Base-by-base conservation (phyloP, 2,329 filamentous ascomycete genomes). In the Bimuria novae-zelandiae region DNA sequence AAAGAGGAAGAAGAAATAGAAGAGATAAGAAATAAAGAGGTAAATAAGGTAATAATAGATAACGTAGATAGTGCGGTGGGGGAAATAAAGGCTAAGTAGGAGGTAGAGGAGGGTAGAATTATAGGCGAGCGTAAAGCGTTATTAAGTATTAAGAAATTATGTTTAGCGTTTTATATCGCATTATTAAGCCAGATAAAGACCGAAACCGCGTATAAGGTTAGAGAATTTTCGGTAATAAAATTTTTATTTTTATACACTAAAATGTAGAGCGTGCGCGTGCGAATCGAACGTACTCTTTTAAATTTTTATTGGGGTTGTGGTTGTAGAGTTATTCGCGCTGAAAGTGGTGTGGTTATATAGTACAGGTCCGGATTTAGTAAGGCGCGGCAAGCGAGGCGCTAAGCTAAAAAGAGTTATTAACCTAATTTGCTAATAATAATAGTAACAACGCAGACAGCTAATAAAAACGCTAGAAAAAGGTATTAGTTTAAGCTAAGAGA, bases 291-390 rank as follows among this genome's bases (percentile, higher is more conserved):
- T 22, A 41, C n/a, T 49, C 17, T 49, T 49, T 29, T 21, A 14
- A 41, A 42, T 17, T 30, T 41, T 41, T 11, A 21, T 41, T 41
- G 29, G 30, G 21, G 36, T 16, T 17, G 21, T 49, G 21, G 46
- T 49, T 49, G 46, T 49, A n/a, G 46, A 49, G 46, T 42, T 49
- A 49, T 49, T 49, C 17, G n/a, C 22, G 36, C 12, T 42, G 25
- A 49, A 49, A 21, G 36, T 49, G 8, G 36, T 49, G n/a, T 49
- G 12, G 37, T 42, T 42, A 32, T 41, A 25, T 8, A 40, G 46
- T 49, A 30, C 27, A 27, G n/a, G 25, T 23, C 36, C 17, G n/a
- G 41, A 49, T 40, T 41, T 40, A 23, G 46, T 29, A 39, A 29
- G 35, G 35, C n/a, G 35, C 30, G 6, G 17, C 17, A 21, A 21